Conservation (phyloP, 2,329 filamentous ascomycete species). For the Aquanectria penicillioides region DNA sequence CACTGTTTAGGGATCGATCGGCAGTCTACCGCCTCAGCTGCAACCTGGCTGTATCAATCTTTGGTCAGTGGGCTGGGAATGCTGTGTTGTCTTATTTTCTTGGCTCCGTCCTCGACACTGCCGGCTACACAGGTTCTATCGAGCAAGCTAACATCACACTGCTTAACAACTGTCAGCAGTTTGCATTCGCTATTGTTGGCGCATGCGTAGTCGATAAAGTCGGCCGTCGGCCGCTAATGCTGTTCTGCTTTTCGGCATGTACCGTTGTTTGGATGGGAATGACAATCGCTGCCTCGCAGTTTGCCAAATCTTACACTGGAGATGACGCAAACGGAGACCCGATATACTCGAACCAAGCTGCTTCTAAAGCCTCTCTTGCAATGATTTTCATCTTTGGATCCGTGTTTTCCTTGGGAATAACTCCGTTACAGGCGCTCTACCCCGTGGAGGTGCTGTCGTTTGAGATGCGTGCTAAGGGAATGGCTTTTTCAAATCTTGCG, state of each 20-base stretch:
- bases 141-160: slow-evolving; percentile 59
- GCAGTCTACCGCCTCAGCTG: slow-evolving; percentile 56
- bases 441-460: slow-evolving; percentile 64
- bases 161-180: slow-evolving; percentile 58
- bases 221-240: slow-evolving; percentile 61
- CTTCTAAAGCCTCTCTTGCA: slow-evolving; percentile 54
- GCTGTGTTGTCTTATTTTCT: slow-evolving; percentile 59
- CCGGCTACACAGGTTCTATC: slow-evolving; percentile 54
- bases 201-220: slow-evolving; percentile 59
- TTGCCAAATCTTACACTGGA: background rate
- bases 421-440: slow-evolving; percentile 54
- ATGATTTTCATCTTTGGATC: slow-evolving; percentile 49
- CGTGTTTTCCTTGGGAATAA: slow-evolving; percentile 55
- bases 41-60: slow-evolving; percentile 54
- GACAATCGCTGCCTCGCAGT: slow-evolving; percentile 53
- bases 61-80: slow-evolving; percentile 59
- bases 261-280: slow-evolving; percentile 61
- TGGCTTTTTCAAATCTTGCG: slow-evolving; percentile 51
- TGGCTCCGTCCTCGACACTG: slow-evolving; percentile 58
- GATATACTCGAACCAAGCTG: background rate
- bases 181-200: slow-evolving; percentile 58
- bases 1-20: slow-evolving; percentile 52
- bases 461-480: slow-evolving; percentile 65
- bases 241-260: slow-evolving; percentile 57
- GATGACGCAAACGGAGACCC: background rate